Evolutionary conservation across 352 stramenopile species (phyloP).

Genomic region (Globisporangium splendens): DNA sequence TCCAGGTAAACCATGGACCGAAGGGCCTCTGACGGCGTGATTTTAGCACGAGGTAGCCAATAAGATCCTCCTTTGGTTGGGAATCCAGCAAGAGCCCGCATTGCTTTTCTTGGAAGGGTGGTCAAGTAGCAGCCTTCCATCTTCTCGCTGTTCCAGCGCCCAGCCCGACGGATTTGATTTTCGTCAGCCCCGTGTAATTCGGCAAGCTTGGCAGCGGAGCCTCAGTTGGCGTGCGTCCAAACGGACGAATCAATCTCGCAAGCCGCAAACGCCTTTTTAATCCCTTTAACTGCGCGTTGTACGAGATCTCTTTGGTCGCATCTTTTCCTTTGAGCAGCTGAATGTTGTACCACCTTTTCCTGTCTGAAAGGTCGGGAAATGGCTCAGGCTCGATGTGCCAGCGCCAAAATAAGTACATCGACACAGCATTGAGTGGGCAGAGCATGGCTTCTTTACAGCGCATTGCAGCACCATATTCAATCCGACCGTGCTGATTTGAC

Average conservation of each 20-base stretch:
- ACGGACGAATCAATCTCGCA: neutral
- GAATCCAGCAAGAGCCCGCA: neutral
- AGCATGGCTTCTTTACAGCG: neutral
- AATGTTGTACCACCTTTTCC: neutral
- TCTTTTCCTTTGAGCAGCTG: neutral
- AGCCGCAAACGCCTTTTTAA: neutral
- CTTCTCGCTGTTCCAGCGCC: neutral
- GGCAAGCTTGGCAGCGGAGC: neutral
- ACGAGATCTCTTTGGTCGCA: neutral
- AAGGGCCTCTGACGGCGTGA: neutral
- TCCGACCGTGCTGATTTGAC: neutral
- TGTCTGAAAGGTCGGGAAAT: neutral
- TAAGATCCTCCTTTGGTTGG: neutral
- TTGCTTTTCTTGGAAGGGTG: neutral
- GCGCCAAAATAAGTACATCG: neutral
- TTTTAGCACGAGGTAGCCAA: neutral
- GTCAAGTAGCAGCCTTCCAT: neutral
- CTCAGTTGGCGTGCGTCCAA: neutral
- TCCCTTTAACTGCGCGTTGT: neutral
- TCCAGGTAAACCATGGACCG: neutral
- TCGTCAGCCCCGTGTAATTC: neutral
- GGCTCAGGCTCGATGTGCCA: neutral
- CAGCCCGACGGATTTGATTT: neutral
- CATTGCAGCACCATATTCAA: neutral
- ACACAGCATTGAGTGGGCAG: neutral